A percentile compares a stretch with the other conserved stretches of the same genome.
phyloP scores from a whole-genome alignment of 1,139 yeast genomes.

The Geotrichum restrictum region DNA sequence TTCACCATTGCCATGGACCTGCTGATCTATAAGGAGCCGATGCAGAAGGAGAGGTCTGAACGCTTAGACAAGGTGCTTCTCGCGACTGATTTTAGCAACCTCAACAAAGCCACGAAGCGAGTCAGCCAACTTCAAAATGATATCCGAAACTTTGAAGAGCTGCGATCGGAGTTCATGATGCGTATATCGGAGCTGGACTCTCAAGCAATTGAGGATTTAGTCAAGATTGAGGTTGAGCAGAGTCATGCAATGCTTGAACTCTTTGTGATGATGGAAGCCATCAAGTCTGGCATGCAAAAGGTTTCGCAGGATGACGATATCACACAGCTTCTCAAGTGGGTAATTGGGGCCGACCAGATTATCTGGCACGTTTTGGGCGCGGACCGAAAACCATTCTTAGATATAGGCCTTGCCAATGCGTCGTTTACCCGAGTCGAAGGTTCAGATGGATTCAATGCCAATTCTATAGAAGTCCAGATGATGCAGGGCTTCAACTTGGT shows the following conservation, averaged over 20 bases:
- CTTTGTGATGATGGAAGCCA: constrained; percentile 62
- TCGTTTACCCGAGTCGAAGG: constrained; percentile 58
- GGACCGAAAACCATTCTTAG: constrained; percentile 61
- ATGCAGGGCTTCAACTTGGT: constrained; percentile 70
- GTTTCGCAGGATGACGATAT: constrained; percentile 41
- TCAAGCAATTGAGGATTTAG: constrained; percentile 32
- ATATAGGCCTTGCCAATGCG: constrained; percentile 63
- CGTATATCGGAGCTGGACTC: constrained; percentile 31
- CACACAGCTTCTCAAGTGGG: constrained; percentile 50
- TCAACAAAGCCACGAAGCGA: constrained; percentile 51
- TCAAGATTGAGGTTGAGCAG: constrained; percentile 52
- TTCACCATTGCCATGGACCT: constrained; percentile 63
- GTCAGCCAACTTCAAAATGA: constrained; percentile 55
- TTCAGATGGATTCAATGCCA: constrained; percentile 60
- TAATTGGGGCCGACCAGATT: constrained; percentile 65
- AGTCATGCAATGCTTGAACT: constrained; percentile 57
- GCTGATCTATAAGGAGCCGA: constrained; percentile 62
- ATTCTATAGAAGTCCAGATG: constrained; percentile 56
- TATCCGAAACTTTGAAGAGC: constrained; percentile 45
- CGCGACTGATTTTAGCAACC: constrained; percentile 64
- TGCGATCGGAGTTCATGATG: constrained; percentile 47
- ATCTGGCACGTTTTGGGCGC: constrained; percentile 67
- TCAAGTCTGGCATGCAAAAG: constrained; percentile 50
- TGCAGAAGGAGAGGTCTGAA: constrained; percentile 53
- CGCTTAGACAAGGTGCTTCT: constrained; percentile 62